Conservation (phyloP, 306 rosid genomes). For the peach (Prunus persica) region Prunus_persica_NCBIv2 NC_034013.1:11571001-11571500, state of each 20-base stretch:
- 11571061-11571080: conserved; percentile 27
- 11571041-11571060: background rate
- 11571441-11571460: conserved; percentile 74
- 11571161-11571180: conserved; percentile 62
- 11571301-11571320: conserved; percentile 39
- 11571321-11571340: conserved; percentile 47
- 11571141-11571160: conserved; percentile 64
- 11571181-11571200: conserved; percentile 56
- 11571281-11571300: conserved; percentile 51
- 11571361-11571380: conserved; percentile 64
- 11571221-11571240: conserved; percentile 51
- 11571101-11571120: conserved; percentile 37
- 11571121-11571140: conserved; percentile 58
- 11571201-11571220: conserved; percentile 40
- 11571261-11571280: conserved; percentile 73
- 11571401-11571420: conserved; percentile 49
- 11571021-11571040: conserved; percentile 20
- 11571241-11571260: conserved; percentile 73
- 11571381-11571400: conserved; percentile 50
- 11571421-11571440: conserved; percentile 45
- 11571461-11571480: conserved; percentile 55
- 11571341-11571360: conserved; percentile 53
- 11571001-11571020: conserved; percentile 28
- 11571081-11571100: conserved; percentile 19
- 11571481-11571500: conserved; percentile 54